A percentile compares a stretch with the other conserved stretches of the same genome.
phyloP scores from a whole-genome alignment of 495 filamentous ascomycete genomes.

The Cenococcum geophilum region DNA sequence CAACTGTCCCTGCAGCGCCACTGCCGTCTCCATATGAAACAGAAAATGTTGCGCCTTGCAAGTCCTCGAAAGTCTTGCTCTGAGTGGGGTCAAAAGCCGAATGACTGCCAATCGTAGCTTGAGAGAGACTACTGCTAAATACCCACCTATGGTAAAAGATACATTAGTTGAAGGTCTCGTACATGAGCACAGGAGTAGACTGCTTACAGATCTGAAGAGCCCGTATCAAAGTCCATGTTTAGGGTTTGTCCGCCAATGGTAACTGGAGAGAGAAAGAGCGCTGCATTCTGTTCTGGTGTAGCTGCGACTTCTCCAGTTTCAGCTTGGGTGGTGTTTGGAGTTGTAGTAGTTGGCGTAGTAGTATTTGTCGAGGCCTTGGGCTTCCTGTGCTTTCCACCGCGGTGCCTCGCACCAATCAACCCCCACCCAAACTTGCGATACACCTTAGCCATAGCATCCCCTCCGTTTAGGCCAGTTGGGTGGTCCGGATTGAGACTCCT shows the following conservation, averaged over 20 bases:
- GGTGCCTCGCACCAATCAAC: conserved; percentile 7
- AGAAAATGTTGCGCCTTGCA: conserved; percentile 50
- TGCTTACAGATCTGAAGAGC: conserved; percentile 73
- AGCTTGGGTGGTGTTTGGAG: conserved; percentile 23
- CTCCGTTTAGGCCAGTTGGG: conserved; percentile 21
- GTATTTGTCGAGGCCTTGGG: background rate
- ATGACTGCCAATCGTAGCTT: conserved; percentile 45
- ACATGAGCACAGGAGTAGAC: conserved; percentile 10
- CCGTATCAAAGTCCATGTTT: conserved; percentile 76
- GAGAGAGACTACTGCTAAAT: conserved; percentile 59
- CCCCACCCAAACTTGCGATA: conserved; percentile 22
- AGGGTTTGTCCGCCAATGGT: conserved; percentile 66
- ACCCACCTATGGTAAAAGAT: conserved; percentile 54
- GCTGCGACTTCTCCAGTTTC: conserved; percentile 54
- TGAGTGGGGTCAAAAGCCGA: conserved; percentile 56
- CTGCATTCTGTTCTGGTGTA: conserved; percentile 54
- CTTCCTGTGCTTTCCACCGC: conserved; percentile 1
- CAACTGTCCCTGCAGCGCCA: conserved; percentile 59
- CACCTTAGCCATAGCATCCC: conserved; percentile 27
- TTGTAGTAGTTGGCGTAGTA: background rate
- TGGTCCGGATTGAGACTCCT: conserved; percentile 20
- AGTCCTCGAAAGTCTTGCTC: conserved; percentile 49
- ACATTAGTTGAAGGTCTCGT: background rate
- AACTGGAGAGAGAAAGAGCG: conserved; percentile 66
- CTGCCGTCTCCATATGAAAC: conserved; percentile 73